Base-by-base conservation (phyloP, 257 asterid species). In the Solanum etuberosum region DNA sequence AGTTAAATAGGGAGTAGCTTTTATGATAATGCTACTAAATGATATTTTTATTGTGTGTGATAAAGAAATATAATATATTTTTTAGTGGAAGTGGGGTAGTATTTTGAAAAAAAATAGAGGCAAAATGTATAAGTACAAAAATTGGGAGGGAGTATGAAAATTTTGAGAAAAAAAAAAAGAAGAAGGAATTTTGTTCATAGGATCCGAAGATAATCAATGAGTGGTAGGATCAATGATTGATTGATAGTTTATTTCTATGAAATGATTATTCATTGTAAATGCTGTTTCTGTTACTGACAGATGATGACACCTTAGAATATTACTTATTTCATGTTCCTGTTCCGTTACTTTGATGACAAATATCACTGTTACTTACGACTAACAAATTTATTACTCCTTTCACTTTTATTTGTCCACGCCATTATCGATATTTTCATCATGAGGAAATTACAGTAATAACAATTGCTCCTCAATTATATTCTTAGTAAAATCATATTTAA, bases 241-340 rank as follows among this genome's bases (percentile, higher is more conserved):
- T 77, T 29, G 48, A 74, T 80, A 46, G 67, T 38, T 27, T 71
- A 70, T 67, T 35, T 29, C 18, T 25, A 67, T 70, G 85, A 80
- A 27, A 80, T 80, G 67, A 80, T 48, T 29, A 46, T 80, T 46
- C 34, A 80, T 80, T 80, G 31, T 48, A 68, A 29, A 68, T 59
- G 34, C 31, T 73, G 48, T 37, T 51, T 35, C 37, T 76, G 42
- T 37, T 51, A 48, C 37, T 76, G 42, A 31, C 81, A 87, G 86
- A 68, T 68, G 82, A 87, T 42, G 89, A 82, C 83, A 83, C 18
- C 46, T 25, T 83, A 72, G 67, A 87, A 87, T 87, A 67, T 67
- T 29, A n/a, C n/a, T n/a, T n/a, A 67, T 68, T 21, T 83, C 77
- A 8, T 83, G 54, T 73, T 68, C 31, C 63, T 65, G 65, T 65